phyloP scores from a whole-genome alignment of 1,284 basidiomycete species.

The Cryptococcus deneoformans region DNA sequence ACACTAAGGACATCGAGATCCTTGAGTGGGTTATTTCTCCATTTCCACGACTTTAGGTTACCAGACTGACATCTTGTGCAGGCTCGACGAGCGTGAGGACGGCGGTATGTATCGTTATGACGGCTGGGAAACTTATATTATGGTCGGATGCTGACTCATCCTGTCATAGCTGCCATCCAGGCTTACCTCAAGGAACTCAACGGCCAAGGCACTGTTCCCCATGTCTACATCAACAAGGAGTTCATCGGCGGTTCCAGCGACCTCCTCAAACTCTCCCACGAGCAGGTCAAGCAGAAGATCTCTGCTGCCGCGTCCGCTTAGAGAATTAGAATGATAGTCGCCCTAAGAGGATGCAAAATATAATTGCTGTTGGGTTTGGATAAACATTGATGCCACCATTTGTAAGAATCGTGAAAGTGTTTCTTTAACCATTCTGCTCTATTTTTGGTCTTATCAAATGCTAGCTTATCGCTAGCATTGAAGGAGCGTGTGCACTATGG shows the following conservation, averaged over 20 bases:
- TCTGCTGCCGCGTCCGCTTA: slow-evolving; percentile 9
- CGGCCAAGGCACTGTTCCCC: slow-evolving; percentile 48
- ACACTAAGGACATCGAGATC: slow-evolving; percentile 37
- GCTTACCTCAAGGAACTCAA: slow-evolving; percentile 42
- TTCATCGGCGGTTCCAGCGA: slow-evolving; percentile 49
- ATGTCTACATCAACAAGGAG: slow-evolving; percentile 47
- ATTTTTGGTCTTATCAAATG: no score
- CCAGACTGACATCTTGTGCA: slow-evolving; percentile 16
- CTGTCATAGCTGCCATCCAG: slow-evolving; percentile 42
- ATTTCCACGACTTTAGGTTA: neutral
- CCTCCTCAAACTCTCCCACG: slow-evolving; percentile 38
- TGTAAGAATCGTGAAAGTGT: no score
- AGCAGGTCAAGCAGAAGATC: slow-evolving; percentile 40
- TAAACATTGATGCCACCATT: no score
- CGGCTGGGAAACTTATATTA: slow-evolving; percentile 30
- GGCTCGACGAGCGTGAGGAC: slow-evolving; percentile 42
- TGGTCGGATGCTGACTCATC: neutral
- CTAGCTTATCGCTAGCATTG: no score
- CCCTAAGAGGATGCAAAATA: no score
- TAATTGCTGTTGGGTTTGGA: no score
- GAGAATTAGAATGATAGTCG: no score
- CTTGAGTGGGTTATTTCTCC: slow-evolving; percentile 34
- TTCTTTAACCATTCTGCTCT: no score
- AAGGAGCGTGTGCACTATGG: no score
- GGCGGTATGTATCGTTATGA: slow-evolving; percentile 8